phyloP scores from a whole-genome alignment of 176 grass and related monocot genomes.

The Carex cristatella region DNA sequence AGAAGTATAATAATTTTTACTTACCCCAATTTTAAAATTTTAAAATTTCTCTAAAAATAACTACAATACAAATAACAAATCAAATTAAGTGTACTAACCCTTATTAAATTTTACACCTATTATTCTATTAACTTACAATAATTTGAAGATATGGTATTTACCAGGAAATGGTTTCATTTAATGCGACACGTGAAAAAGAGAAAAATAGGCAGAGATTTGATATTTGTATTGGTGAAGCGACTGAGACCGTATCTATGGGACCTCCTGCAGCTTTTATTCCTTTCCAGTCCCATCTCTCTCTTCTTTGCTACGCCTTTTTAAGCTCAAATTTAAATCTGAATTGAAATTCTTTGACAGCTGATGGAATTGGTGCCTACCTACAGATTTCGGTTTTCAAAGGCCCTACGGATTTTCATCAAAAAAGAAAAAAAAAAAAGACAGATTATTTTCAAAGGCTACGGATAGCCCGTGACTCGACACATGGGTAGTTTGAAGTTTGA shows the following conservation, averaged over 20 bases:
- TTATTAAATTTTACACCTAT: neutral
- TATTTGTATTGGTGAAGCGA: neutral
- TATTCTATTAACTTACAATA: too few relatives aligned
- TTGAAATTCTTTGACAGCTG: neutral
- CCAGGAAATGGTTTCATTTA: neutral
- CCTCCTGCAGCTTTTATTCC: constrained; percentile 3
- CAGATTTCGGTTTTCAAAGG: neutral
- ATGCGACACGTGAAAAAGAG: constrained; percentile 18
- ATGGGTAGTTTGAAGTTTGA: neutral
- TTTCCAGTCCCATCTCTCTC: neutral
- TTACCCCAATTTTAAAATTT: neutral
- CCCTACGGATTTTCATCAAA: neutral
- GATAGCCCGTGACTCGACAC: constrained; percentile 4
- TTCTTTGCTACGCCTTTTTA: neutral
- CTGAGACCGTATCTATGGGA: constrained; percentile 9
- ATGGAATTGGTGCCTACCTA: neutral
- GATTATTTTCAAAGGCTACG: neutral
- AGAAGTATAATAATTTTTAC: neutral
- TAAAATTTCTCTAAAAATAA: neutral
- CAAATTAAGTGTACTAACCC: neutral
- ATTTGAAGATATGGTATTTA: neutral
- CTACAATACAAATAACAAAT: neutral
- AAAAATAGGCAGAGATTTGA: neutral
- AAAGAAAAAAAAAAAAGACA: too few relatives aligned
- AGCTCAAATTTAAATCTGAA: neutral